Evolutionary conservation across 768 basidiomycete genomes (phyloP).

Genomic region (Mycena rebaudengoi): DNA sequence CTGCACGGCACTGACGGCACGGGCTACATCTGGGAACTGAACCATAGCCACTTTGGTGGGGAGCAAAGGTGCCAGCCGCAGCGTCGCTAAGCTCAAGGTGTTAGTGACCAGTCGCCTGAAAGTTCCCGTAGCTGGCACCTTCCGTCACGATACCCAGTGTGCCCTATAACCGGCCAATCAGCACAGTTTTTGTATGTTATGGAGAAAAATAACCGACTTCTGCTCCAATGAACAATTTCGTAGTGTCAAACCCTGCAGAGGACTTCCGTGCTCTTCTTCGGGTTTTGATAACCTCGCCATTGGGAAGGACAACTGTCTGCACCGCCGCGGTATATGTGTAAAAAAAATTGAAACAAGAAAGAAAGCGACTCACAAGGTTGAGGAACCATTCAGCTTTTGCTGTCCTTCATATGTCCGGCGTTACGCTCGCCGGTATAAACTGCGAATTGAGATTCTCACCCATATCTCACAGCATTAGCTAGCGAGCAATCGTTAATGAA

Average conservation of each 20-base stretch:
- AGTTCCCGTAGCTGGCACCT: too few relatives aligned
- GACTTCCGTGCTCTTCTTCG: conserved; percentile 83
- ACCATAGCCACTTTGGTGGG: conserved; percentile 90
- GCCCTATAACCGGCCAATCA: conserved; percentile 7
- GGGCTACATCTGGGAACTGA: conserved; percentile 81
- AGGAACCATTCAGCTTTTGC: conserved; percentile 91
- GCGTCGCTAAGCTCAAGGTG: too few relatives aligned
- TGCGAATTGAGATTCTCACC: conserved; percentile 33
- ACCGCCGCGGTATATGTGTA: conserved; percentile 9
- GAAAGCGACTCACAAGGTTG: conserved; percentile 63
- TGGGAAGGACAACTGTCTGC: conserved; percentile 86
- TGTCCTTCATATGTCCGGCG: conserved; percentile 44
- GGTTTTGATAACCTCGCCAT: conserved; percentile 89
- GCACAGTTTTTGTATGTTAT: not conserved
- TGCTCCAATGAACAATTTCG: conserved; percentile 89
- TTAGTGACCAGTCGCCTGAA: too few relatives aligned
- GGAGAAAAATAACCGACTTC: conserved; percentile 46
- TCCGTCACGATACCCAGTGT: conserved; percentile 28
- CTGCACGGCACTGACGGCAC: conserved; percentile 82
- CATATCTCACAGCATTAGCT: conserved; percentile 88
- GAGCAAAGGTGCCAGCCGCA: conserved; percentile 81
- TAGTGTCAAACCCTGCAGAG: conserved; percentile 86
- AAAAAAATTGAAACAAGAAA: not conserved
- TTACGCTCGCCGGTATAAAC: not conserved
- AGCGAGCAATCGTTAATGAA: not conserved